Conservation (phyloP, 805 yeast genomes). For the Candida palmyrensis region DNA sequence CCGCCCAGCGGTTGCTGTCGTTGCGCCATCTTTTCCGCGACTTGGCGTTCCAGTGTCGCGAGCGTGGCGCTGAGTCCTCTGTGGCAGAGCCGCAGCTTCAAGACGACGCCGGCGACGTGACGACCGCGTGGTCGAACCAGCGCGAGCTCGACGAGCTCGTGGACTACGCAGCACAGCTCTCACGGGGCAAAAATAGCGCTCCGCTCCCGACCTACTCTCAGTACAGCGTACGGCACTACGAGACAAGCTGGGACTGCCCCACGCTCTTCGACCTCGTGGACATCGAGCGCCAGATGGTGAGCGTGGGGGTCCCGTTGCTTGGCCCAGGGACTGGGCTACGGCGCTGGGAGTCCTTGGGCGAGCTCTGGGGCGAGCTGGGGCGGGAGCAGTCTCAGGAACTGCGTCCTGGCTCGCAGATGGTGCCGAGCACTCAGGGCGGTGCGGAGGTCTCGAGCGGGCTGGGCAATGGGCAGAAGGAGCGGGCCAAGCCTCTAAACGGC, state of each 20-base stretch:
- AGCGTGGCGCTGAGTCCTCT: constrained; percentile 18
- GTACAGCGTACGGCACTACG: not conserved
- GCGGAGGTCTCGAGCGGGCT: not conserved
- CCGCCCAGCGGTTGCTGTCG: constrained; percentile 36
- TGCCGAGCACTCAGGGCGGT: not conserved
- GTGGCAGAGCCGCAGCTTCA: constrained; percentile 1
- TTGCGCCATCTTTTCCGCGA: constrained; percentile 55
- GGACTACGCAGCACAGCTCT: constrained; percentile 20
- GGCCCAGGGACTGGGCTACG: constrained; percentile 1
- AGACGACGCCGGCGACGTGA: not conserved
- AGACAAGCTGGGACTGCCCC: constrained; percentile 12
- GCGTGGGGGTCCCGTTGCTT: constrained; percentile 1
- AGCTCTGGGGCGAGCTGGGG: not conserved
- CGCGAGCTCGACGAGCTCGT: constrained; percentile 23
- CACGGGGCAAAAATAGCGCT: constrained; percentile 8
- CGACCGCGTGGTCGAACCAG: constrained; percentile 27
- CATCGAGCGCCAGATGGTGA: constrained; percentile 11
- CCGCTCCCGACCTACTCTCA: no score
- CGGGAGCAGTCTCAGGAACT: no score
- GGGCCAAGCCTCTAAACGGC: no score
- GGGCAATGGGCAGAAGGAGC: not conserved
- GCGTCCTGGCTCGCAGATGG: not conserved
- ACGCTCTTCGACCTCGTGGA: constrained; percentile 26
- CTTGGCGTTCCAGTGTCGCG: constrained; percentile 44
- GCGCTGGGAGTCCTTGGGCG: constrained; percentile 1